Base-by-base conservation (phyloP, 495 filamentous ascomycete species). In the Cairneyella variabilis region DNA sequence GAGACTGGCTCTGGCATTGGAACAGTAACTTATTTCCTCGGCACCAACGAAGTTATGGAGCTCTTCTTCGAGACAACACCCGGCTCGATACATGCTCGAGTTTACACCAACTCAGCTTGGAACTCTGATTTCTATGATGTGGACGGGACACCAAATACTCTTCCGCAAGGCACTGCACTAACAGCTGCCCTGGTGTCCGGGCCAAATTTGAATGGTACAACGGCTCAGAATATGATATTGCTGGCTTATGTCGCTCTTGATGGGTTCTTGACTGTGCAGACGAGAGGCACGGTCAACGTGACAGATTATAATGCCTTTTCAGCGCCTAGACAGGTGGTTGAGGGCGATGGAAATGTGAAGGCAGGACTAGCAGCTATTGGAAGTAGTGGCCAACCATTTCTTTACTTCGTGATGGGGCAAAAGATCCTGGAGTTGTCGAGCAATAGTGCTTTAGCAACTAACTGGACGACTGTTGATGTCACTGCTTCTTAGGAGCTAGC, bases 291-390 rank as follows among this genome's bases (percentile, higher is more conserved):
- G n/a, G 38, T 20, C 16, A 54, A 54, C 32, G 28, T 11, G 3
- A 54, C 42, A 14, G 22, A 12, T 4, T 47, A 30, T 16, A 18
- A 16, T 26, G 43, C 27, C 9, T 54, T 54, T 34, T 38, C 41
- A 11, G 14, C 27, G 3, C 41, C 41, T 0, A 16, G 3, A 3
- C 10, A 27, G 4, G 4, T 48, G 2, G 12, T 42, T 3, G 6
- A 54, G 23, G 28, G 41, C 1, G 51, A 54, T 36, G 51, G 51
- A 3, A 46, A 23, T 40, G n/a, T n/a, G n/a, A n/a, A n/a, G n/a
- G 11, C 40, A 6, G 20, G 40, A 3, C 14, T 43, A 11, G 40
- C 40, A 14, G 40, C 40, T 14, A 11, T 43, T 6, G 40, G 20
- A 5, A 3, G 16, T 7, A 3, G 23, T 5, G 40, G 40, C 3